These are phyloP conservation scores for Deinandra increscens DNA, from an alignment of 129 eudicot genomes.

Conservation along the genomic window DNA sequence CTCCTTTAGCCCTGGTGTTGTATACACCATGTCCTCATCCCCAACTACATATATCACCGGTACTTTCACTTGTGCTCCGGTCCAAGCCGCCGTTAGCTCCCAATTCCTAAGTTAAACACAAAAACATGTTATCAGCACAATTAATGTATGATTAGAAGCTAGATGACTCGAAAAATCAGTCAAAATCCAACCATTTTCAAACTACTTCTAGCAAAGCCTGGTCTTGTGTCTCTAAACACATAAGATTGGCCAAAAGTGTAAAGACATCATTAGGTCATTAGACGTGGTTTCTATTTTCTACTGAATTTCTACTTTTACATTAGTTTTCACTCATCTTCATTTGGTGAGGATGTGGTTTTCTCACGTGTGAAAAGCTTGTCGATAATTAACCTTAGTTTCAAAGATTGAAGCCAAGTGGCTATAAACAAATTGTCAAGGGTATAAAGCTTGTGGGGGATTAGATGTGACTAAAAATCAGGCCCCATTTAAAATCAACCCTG, in stretches of 20 bases:
- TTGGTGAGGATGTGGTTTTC: too few species aligned
- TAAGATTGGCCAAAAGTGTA: too few species aligned
- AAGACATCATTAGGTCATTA: too few species aligned
- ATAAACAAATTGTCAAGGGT: not conserved
- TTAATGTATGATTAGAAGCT: not conserved
- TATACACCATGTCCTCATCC: conserved; percentile 35
- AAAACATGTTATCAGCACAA: not conserved
- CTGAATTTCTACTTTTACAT: too few species aligned
- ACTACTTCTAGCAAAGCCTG: not conserved
- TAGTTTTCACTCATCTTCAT: too few species aligned
- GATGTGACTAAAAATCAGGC: not conserved
- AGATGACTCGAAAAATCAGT: not conserved
- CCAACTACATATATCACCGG: conserved; percentile 46
- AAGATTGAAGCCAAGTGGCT: not conserved
- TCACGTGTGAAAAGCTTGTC: too few species aligned
- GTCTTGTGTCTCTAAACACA: too few species aligned
- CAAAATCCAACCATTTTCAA: not conserved
- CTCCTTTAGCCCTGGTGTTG: conserved; percentile 25
- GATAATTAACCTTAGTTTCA: too few species aligned
- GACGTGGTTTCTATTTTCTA: too few species aligned
- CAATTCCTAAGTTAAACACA: conserved; percentile 28
- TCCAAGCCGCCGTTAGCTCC: conserved; percentile 49
- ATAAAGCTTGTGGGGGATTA: too few species aligned
- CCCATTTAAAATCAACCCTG: not conserved
- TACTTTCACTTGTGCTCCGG: conserved; percentile 37